Evolutionary conservation across 805 yeast genomes (phyloP).

Genomic region (Lipomyces mesembrius): DNA sequence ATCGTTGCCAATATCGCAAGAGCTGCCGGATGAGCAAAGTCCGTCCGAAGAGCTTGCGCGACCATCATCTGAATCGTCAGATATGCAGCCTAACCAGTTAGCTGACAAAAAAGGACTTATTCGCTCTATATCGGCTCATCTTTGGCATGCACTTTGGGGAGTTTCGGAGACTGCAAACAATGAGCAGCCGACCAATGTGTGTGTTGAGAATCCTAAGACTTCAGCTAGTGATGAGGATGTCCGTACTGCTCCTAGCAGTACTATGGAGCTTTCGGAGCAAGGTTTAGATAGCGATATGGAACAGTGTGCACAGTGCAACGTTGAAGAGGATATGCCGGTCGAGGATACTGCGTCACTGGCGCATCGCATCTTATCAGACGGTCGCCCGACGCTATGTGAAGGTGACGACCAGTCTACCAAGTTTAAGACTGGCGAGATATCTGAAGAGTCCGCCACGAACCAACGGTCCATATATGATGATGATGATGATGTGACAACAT

Average conservation of each 20-base stretch:
- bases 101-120: background rate
- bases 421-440: background rate
- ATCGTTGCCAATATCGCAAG: background rate
- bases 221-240: background rate
- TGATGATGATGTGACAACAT: background rate
- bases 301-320: background rate
- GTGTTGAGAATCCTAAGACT: background rate
- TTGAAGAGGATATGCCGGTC: background rate
- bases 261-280: background rate
- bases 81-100: background rate
- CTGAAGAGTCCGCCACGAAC: no score
- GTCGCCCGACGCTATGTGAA: background rate
- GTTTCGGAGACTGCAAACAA: background rate
- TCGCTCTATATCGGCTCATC: background rate
- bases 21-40: background rate
- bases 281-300: background rate
- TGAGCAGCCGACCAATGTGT: background rate
- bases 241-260: background rate
- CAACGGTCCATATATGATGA: no score
- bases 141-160: conserved; percentile 5
- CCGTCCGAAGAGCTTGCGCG: background rate
- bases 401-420: background rate
- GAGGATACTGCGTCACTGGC: background rate
- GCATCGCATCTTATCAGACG: background rate
- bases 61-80: background rate